Evolutionary conservation across 345 rosid genomes (phyloP).

Genomic region (Garcia nutans): DNA sequence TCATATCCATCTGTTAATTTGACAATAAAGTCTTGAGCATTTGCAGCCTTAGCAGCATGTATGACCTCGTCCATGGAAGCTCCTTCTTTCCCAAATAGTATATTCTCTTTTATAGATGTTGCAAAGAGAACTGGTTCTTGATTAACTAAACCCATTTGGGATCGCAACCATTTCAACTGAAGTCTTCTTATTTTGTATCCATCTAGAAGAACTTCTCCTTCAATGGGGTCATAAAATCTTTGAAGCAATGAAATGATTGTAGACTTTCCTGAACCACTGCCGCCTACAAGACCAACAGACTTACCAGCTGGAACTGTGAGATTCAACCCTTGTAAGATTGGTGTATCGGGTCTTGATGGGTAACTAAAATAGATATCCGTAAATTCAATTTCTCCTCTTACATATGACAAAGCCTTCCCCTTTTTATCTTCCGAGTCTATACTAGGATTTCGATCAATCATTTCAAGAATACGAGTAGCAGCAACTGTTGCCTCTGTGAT

Average conservation of each 20-base stretch:
- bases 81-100: conserved; percentile 64
- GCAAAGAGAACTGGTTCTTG: conserved; percentile 69
- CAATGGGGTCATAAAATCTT: conserved; percentile 58
- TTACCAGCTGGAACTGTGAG: conserved; percentile 58
- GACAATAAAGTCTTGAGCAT: conserved; percentile 65
- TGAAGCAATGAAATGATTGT: conserved; percentile 56
- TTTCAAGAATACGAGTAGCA: conserved; percentile 45
- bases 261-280: conserved; percentile 77
- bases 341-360: conserved; percentile 64
- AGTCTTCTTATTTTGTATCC: conserved; percentile 54
- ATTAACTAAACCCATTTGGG: conserved; percentile 64
- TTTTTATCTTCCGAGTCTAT: conserved; percentile 55
- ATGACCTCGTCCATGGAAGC: conserved; percentile 56
- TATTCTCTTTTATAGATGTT: conserved; percentile 58
- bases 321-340: conserved; percentile 51
- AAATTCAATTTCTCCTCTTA: conserved; percentile 61
- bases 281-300: conserved; percentile 63
- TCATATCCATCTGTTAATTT: conserved; percentile 67
- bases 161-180: conserved; percentile 66
- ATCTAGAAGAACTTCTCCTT: conserved; percentile 57
- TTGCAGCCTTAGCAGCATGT: conserved; percentile 53
- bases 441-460: conserved; percentile 48
- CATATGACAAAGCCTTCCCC: conserved; percentile 64
- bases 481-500: conserved; percentile 58
- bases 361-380: conserved; percentile 47